These are phyloP conservation scores for Pyracantha coccinea DNA, from an alignment of 331 rosid genomes.

Conservation along the genomic window DNA sequence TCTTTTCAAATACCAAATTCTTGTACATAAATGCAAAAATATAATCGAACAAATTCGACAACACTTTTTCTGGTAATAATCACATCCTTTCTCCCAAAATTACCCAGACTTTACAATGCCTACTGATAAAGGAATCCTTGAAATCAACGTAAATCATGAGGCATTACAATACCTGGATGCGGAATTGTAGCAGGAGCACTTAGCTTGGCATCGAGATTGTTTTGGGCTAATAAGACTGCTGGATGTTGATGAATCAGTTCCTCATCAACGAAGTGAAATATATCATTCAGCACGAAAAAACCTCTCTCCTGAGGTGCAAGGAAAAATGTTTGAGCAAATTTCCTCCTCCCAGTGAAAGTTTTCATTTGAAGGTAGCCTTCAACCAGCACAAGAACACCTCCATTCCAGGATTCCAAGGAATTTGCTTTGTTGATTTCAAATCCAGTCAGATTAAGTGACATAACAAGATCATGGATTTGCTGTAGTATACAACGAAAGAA, in stretches of 20 bases:
- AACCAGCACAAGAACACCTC: slow-evolving; percentile 90
- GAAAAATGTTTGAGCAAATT: slow-evolving; percentile 87
- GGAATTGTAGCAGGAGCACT: slow-evolving; percentile 41
- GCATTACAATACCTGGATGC: slow-evolving; percentile 50
- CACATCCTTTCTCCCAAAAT: not conserved
- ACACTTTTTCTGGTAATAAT: not conserved
- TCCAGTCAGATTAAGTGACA: slow-evolving; percentile 76
- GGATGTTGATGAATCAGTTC: slow-evolving; percentile 67
- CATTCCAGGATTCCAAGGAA: slow-evolving; percentile 89
- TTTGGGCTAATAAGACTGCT: slow-evolving; percentile 66
- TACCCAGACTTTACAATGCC: not conserved
- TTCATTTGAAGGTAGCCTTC: slow-evolving; percentile 77
- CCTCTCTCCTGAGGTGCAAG: slow-evolving; percentile 98
- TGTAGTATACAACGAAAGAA: slow-evolving; percentile 28
- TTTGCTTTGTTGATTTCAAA: slow-evolving; percentile 82
- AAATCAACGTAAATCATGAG: not conserved
- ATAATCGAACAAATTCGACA: not conserved
- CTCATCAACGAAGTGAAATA: slow-evolving; percentile 82
- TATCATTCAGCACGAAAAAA: slow-evolving; percentile 77
- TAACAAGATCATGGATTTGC: slow-evolving; percentile 88
- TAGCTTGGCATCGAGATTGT: slow-evolving; percentile 50
- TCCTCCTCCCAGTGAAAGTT: slow-evolving; percentile 56
- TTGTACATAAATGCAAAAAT: not conserved
- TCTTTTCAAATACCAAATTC: not conserved
- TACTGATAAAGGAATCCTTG: not conserved